Evolutionary conservation across 2,329 filamentous ascomycete genomes (phyloP).

Genomic region (Talaromyces piceae): DNA sequence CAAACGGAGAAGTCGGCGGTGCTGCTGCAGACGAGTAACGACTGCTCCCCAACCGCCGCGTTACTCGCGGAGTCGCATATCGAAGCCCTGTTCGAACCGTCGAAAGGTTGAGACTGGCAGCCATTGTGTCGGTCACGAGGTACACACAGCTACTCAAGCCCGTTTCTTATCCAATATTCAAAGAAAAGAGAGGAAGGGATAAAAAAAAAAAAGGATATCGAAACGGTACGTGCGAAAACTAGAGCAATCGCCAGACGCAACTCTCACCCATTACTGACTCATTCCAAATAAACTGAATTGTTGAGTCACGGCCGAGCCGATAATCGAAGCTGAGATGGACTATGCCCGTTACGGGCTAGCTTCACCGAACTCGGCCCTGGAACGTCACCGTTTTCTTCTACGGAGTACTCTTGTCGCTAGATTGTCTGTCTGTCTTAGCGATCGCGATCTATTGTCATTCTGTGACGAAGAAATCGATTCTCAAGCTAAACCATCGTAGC

Average conservation of each 20-base stretch:
- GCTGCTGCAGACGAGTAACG: slow-evolving; percentile 27
- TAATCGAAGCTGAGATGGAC: background rate
- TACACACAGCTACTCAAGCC: no score
- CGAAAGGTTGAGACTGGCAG: slow-evolving; percentile 9
- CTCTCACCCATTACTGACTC: background rate
- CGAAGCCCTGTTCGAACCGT: slow-evolving; percentile 10
- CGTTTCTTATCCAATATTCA: no score
- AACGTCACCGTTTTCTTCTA: background rate
- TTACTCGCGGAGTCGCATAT: slow-evolving; percentile 15
- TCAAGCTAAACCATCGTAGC: no score
- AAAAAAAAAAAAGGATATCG: background rate
- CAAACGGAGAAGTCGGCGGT: slow-evolving; percentile 47
- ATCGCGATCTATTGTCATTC: no score
- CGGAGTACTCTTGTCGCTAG: background rate
- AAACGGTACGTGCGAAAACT: background rate
- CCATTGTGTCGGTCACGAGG: slow-evolving; percentile 3
- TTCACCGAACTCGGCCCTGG: background rate
- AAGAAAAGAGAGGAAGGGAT: background rate
- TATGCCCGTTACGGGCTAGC: background rate
- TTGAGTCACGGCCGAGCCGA: background rate
- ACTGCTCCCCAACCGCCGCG: no score
- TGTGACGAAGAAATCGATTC: no score
- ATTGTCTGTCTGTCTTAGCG: no score
- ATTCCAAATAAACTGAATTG: no score
- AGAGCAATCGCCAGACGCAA: background rate